phyloP scores from a whole-genome alignment of 257 asterid species.

The Solanum okadae region DNA sequence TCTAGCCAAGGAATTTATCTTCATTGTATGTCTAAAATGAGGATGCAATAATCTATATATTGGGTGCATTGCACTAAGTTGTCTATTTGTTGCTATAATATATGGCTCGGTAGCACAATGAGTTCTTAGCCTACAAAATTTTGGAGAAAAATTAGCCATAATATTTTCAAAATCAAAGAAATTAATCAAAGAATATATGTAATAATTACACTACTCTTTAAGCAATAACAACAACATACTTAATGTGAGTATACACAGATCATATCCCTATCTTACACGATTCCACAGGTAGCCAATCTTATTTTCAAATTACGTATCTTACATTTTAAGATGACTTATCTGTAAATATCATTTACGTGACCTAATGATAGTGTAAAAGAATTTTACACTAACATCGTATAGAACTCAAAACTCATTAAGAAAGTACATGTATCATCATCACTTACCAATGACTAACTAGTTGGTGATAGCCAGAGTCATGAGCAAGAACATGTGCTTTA shows the following conservation, averaged over 20 bases:
- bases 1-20: not conserved
- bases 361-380: not conserved
- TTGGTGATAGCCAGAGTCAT: not conserved
- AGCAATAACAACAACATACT: not conserved
- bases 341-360: not conserved
- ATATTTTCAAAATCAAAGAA: too few relatives aligned
- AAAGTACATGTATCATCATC: too few relatives aligned
- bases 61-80: not conserved
- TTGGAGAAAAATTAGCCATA: not conserved
- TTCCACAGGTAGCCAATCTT: not conserved
- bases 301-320: not conserved
- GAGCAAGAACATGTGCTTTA: not conserved
- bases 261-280: not conserved
- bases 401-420: too few relatives aligned
- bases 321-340: not conserved
- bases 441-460: not conserved
- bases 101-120: not conserved
- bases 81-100: not conserved
- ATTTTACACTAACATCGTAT: not conserved
- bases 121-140: not conserved
- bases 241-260: not conserved
- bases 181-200: not conserved
- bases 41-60: not conserved
- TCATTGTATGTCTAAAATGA: not conserved
- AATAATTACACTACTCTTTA: not conserved